phyloP scores from a whole-genome alignment of 2,329 filamentous ascomycete species.

The Aspergillus terreus region DNA sequence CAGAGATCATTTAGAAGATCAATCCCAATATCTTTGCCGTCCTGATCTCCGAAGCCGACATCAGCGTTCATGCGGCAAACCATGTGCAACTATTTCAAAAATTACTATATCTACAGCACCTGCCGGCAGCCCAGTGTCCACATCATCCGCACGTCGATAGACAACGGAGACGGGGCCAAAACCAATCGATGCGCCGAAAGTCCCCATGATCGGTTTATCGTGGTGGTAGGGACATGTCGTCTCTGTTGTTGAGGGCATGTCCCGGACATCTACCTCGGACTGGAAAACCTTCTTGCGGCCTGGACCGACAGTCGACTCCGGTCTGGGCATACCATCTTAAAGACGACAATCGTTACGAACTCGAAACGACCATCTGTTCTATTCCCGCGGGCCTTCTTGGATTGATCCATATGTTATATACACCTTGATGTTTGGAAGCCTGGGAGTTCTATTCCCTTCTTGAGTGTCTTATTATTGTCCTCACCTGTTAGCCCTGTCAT shows the following conservation, averaged over 20 bases:
- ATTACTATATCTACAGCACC: constrained; percentile 72
- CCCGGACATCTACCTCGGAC: constrained; percentile 1
- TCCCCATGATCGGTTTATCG: constrained; percentile 71
- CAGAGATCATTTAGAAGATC: too few relatives aligned
- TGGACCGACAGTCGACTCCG: neutral
- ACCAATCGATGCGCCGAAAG: constrained; percentile 58
- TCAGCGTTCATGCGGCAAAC: constrained; percentile 18
- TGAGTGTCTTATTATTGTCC: neutral
- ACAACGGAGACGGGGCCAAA: constrained; percentile 50
- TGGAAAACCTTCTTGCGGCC: neutral
- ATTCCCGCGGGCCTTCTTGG: neutral
- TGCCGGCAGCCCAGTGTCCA: constrained; percentile 67
- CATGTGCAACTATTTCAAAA: constrained; percentile 65
- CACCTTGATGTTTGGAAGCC: neutral
- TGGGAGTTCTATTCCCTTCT: neutral
- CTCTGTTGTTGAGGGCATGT: constrained; percentile 41
- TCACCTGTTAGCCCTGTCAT: neutral
- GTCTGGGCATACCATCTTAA: neutral
- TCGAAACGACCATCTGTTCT: neutral
- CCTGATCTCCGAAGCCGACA: too few relatives aligned
- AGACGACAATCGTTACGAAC: constrained; percentile 1
- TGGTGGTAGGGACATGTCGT: constrained; percentile 61
- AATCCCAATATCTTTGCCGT: too few relatives aligned
- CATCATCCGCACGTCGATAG: constrained; percentile 66
- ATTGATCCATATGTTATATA: too few relatives aligned